Conservation (phyloP, 106 monocot genomes). For the Dendrobium catenatum region DNA sequence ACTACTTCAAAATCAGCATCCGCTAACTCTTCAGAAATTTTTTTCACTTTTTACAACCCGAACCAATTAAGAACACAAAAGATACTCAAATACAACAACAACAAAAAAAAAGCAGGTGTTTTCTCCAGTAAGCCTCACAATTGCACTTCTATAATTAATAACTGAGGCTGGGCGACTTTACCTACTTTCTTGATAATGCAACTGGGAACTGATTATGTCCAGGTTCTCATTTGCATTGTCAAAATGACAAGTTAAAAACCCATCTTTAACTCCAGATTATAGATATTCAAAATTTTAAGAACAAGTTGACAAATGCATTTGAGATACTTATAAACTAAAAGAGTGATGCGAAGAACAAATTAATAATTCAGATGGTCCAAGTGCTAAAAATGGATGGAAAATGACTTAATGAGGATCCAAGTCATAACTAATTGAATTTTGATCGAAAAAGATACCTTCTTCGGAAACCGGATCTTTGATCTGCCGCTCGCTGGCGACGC, state of each 20-base stretch:
- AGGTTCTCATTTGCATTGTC: not conserved
- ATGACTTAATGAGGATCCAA: not conserved
- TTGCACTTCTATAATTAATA: not conserved
- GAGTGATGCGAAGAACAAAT: not conserved
- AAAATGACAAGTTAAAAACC: not conserved
- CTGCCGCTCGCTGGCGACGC: conserved; percentile 12
- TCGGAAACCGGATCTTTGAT: conserved; percentile 15
- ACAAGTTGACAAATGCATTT: not conserved
- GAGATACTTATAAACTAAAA: not conserved
- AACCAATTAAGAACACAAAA: not conserved
- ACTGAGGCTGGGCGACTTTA: not conserved
- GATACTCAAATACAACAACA: not conserved
- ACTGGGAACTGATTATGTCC: not conserved
- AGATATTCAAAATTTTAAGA: not conserved
- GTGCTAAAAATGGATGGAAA: not conserved
- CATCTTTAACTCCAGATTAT: not conserved
- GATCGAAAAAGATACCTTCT: conserved; percentile 7
- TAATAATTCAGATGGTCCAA: not conserved
- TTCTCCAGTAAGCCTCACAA: not conserved
- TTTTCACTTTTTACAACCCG: too few relatives aligned
- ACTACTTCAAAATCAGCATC: not conserved
- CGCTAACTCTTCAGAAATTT: not conserved
- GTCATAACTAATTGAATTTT: not conserved
- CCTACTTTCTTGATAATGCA: not conserved
- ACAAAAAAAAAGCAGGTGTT: not conserved